Evolutionary conservation across 768 basidiomycete species (phyloP).

Genomic region (Stropharia rugosoannulata): DNA sequence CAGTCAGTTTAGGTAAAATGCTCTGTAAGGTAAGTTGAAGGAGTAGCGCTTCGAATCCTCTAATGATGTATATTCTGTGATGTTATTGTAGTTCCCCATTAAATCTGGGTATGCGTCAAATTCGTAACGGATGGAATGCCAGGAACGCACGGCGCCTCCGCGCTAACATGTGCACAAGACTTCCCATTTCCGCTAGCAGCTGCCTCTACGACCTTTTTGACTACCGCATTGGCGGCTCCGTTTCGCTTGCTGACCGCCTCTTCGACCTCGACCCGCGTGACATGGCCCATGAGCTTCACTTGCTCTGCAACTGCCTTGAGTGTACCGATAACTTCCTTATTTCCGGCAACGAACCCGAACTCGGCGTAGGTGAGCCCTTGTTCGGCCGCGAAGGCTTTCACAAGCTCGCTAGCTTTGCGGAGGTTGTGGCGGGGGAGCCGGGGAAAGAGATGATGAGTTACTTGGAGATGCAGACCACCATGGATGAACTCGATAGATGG

Average conservation of each 20-base stretch:
- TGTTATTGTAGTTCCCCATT: too few relatives aligned
- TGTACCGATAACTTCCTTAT: conserved; percentile 79
- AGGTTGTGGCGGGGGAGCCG: conserved; percentile 94
- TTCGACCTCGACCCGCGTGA: conserved; percentile 73
- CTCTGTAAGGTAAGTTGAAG: too few relatives aligned
- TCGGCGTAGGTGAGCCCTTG: conserved; percentile 86
- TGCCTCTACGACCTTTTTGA: conserved; percentile 2
- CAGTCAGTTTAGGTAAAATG: too few relatives aligned
- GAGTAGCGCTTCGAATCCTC: too few relatives aligned
- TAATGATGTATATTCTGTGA: too few relatives aligned
- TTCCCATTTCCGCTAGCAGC: background rate
- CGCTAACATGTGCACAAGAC: too few relatives aligned
- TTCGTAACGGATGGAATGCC: too few relatives aligned
- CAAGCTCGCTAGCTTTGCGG: conserved; percentile 73
- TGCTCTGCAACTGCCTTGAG: conserved; percentile 87
- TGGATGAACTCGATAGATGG: conserved; percentile 85
- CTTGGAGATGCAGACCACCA: conserved; percentile 96
- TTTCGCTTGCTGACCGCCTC: conserved; percentile 58
- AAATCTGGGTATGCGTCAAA: too few relatives aligned
- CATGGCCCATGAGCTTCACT: conserved; percentile 75
- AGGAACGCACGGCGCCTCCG: too few relatives aligned
- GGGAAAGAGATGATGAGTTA: conserved; percentile 97
- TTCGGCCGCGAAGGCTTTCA: conserved; percentile 86
- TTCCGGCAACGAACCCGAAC: conserved; percentile 88
- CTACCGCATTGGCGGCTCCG: conserved; percentile 24